Evolutionary conservation across 371 early-diverging fungal genomes (phyloP).

Genomic region (Mortierella sp.): DNA sequence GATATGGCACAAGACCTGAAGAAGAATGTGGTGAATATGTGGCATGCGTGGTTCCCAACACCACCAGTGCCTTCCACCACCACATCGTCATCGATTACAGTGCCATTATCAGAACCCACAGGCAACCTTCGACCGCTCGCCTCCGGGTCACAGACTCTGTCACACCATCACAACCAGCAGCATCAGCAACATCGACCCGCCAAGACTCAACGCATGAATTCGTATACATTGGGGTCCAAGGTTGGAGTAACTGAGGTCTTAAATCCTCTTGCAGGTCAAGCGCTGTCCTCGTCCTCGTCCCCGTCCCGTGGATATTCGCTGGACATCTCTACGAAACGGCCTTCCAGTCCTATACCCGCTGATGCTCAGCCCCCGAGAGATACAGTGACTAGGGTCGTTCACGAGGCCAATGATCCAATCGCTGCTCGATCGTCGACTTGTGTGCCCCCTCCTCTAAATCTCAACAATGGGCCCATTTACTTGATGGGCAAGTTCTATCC

Average conservation of each 20-base stretch:
- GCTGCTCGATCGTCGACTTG: slow-evolving; percentile 33
- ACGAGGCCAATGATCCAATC: slow-evolving; percentile 28
- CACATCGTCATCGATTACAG: slow-evolving; percentile 19
- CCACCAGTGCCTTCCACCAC: slow-evolving; percentile 16
- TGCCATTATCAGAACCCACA: neutral
- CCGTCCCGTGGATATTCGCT: slow-evolving; percentile 18
- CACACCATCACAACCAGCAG: slow-evolving; percentile 20
- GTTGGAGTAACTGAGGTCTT: slow-evolving; percentile 11
- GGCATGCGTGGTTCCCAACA: slow-evolving; percentile 49
- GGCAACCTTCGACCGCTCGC: slow-evolving; percentile 1
- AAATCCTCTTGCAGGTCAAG: slow-evolving; percentile 3
- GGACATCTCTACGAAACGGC: slow-evolving; percentile 7
- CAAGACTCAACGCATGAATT: slow-evolving; percentile 36
- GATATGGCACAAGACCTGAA: slow-evolving; percentile 53
- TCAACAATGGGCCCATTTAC: slow-evolving; percentile 35
- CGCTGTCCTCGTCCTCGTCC: neutral
- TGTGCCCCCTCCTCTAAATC: slow-evolving; percentile 27
- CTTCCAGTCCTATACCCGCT: slow-evolving; percentile 3
- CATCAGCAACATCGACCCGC: slow-evolving; percentile 29
- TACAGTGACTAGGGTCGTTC: slow-evolving; percentile 1
- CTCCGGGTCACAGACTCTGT: slow-evolving; percentile 43
- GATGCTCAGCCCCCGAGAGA: neutral
- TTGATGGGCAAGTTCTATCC: slow-evolving; percentile 50
- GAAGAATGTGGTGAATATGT: slow-evolving; percentile 53
- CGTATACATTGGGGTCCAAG: slow-evolving; percentile 30